Conservation (phyloP, 371 early-diverging fungal genomes). For the Rhizomucor pusillus region DNA sequence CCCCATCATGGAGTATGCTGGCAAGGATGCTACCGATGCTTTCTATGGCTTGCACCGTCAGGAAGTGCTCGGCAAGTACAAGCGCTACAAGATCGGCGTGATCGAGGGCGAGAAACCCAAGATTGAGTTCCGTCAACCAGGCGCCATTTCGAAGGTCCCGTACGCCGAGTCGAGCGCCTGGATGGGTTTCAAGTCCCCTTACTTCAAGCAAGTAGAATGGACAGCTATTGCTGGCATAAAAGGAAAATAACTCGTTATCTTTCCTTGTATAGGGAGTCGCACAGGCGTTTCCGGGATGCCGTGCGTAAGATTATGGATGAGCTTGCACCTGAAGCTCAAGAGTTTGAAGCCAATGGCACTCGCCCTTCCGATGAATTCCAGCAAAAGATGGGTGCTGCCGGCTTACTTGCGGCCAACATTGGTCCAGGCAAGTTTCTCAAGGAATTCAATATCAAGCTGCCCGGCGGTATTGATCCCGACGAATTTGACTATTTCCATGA, state of each 20-base stretch:
- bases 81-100: slow-evolving; percentile 41
- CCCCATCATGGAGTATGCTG: slow-evolving; percentile 64
- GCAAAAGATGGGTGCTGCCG: slow-evolving; percentile 38
- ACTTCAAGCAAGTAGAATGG: slow-evolving; percentile 44
- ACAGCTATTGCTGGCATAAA: no score
- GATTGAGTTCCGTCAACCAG: slow-evolving; percentile 26
- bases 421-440: slow-evolving; percentile 41
- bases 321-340: slow-evolving; percentile 38
- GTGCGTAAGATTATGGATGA: slow-evolving; percentile 40
- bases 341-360: slow-evolving; percentile 38
- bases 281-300: slow-evolving; percentile 42
- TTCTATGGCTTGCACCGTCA: slow-evolving; percentile 72
- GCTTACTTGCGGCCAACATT: slow-evolving; percentile 29
- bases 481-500: slow-evolving; percentile 71
- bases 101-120: slow-evolving; percentile 37
- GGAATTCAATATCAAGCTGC: slow-evolving; percentile 24
- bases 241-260: no score
- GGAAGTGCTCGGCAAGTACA: slow-evolving; percentile 54
- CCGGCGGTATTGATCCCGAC: slow-evolving; percentile 44
- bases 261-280: slow-evolving; percentile 39
- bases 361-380: slow-evolving; percentile 44
- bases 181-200: slow-evolving; percentile 55
- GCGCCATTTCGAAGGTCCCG: slow-evolving; percentile 36
- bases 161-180: slow-evolving; percentile 52
- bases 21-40: slow-evolving; percentile 75